Conservation (phyloP, 495 filamentous ascomycete species). For the Geopyxis carbonaria region DNA sequence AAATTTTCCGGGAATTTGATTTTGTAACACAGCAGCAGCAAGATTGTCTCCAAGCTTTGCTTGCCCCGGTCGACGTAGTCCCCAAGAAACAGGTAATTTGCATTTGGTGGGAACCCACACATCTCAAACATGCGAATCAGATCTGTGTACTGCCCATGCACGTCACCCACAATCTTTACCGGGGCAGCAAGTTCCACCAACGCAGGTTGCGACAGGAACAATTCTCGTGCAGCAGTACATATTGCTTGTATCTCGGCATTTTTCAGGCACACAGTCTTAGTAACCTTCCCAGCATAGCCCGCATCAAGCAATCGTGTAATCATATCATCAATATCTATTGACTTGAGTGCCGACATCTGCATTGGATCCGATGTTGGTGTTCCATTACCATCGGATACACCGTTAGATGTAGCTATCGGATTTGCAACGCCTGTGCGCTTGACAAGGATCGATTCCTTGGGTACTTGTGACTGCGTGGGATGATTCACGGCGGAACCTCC, state of each 20-base stretch:
- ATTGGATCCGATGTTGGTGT: constrained; percentile 29
- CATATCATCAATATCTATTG: constrained; percentile 90
- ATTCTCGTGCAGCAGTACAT: constrained; percentile 68
- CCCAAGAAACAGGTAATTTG: constrained; percentile 91
- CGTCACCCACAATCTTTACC: constrained; percentile 96
- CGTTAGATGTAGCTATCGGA: constrained; percentile 32
- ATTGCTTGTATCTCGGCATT: constrained; percentile 94
- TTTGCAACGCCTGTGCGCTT: constrained; percentile 50
- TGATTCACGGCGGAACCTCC: constrained; percentile 28
- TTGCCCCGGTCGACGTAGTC: constrained; percentile 98
- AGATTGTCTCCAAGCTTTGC: constrained; percentile 90
- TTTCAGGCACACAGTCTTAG: constrained; percentile 90
- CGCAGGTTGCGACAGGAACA: constrained; percentile 82
- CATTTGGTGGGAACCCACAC: constrained; percentile 88
- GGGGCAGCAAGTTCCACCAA: constrained; percentile 85
- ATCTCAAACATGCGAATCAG: constrained; percentile 97
- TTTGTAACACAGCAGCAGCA: constrained; percentile 93
- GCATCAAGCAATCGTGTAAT: constrained; percentile 88
- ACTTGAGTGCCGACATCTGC: constrained; percentile 63
- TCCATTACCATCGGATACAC: constrained; percentile 24
- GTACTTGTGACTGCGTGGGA: constrained; percentile 36
- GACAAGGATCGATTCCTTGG: constrained; percentile 65
- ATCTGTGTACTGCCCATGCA: constrained; percentile 96
- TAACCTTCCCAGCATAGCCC: constrained; percentile 88
- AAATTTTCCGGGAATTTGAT: constrained; percentile 98